Percentiles rank a stretch among this genome's conserved stretches.
These are phyloP conservation scores for Alternaria postmessia DNA, from an alignment of 2,329 filamentous ascomycete species.

Conservation along the genomic window DNA sequence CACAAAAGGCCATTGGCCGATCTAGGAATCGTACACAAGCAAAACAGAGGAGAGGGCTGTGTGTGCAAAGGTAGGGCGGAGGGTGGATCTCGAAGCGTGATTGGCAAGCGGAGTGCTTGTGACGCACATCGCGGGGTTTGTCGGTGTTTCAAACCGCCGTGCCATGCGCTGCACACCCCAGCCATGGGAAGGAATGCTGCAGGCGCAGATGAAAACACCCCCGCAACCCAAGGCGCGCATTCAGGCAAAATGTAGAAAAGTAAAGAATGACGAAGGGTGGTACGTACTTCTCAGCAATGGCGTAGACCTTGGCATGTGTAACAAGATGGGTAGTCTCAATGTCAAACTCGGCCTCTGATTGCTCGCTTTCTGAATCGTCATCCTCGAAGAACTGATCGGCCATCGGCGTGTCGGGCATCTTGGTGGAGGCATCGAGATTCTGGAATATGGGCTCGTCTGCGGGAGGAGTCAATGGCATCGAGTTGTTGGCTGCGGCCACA, in stretches of 20 bases:
- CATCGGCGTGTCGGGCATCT: conserved; percentile 43
- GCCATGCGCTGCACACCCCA: conserved; percentile 31
- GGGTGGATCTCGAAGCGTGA: conserved; percentile 24
- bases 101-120: conserved; percentile 34
- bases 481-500: conserved; percentile 33
- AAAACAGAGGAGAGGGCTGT: conserved; percentile 12
- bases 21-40: conserved; percentile 15
- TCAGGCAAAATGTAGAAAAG: conserved; percentile 23
- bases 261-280: conserved; percentile 19
- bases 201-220: conserved; percentile 17
- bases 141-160: conserved; percentile 34
- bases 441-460: conserved; percentile 34
- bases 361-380: conserved; percentile 39
- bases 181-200: conserved; percentile 11
- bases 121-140: conserved; percentile 44
- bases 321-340: conserved; percentile 54
- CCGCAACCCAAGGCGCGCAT: conserved; percentile 22
- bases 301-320: conserved; percentile 59
- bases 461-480: conserved; percentile 38
- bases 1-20: conserved; percentile 28
- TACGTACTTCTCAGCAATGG: conserved; percentile 59
- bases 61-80: conserved; percentile 17
- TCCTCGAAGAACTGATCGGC: conserved; percentile 46
- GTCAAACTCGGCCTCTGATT: conserved; percentile 47
- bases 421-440: conserved; percentile 32